Evolutionary conservation across 2,329 filamentous ascomycete genomes (phyloP).

Genomic region (Metarhizium rileyi): DNA sequence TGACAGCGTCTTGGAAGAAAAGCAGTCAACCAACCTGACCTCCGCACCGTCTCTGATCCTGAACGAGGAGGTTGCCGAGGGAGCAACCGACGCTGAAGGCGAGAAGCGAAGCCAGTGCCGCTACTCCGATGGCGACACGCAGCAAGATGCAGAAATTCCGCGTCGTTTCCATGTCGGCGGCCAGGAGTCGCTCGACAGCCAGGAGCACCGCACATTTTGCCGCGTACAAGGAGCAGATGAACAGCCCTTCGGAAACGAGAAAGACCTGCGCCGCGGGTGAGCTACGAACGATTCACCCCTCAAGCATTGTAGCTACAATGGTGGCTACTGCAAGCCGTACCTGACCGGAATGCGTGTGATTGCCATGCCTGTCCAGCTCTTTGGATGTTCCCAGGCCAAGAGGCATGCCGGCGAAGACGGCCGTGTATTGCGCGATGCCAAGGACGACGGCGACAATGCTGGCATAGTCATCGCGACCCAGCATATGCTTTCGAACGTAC

Average conservation of each 20-base stretch:
- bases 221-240: neutral
- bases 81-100: neutral
- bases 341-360: neutral
- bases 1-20: too few species aligned
- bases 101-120: neutral
- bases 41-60: neutral
- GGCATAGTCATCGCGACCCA: neutral
- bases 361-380: neutral
- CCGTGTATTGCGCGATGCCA: neutral
- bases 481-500: neutral
- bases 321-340: too few species aligned
- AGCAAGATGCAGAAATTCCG: neutral
- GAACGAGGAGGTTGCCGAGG: neutral
- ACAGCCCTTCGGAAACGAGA: neutral
- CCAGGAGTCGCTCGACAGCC: neutral
- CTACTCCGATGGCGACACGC: neutral
- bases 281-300: neutral
- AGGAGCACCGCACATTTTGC: neutral
- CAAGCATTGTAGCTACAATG: neutral
- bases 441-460: neutral
- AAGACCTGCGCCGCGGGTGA: neutral
- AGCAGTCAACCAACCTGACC: neutral
- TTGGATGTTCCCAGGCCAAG: neutral
- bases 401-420: neutral
- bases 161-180: neutral